These are phyloP conservation scores for Rutstroemia sp. DNA, from an alignment of 2,329 filamentous ascomycete species.

Conservation along the genomic window DNA sequence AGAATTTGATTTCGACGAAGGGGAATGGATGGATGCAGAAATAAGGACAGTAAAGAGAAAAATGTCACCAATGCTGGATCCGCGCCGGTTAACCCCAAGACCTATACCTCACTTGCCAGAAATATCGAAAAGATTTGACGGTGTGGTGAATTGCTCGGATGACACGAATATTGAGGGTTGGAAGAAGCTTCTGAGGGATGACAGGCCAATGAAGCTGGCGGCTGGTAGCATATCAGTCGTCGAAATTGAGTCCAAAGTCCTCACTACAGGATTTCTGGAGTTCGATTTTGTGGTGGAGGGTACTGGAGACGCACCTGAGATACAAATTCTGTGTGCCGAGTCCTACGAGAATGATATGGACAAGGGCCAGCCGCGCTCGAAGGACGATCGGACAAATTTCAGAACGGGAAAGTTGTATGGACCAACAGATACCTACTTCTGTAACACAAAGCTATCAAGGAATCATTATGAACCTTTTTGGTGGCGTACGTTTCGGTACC, in stretches of 20 bases:
- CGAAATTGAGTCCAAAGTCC: neutral
- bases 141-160: neutral
- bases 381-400: neutral
- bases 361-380: neutral
- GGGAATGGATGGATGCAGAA: neutral
- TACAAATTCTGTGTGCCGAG: neutral
- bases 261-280: neutral
- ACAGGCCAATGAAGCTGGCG: neutral
- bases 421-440: neutral
- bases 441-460: neutral
- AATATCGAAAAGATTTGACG: neutral
- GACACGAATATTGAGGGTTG: neutral
- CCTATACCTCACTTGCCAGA: neutral
- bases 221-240: neutral
- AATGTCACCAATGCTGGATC: conserved; percentile 2
- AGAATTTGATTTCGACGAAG: neutral
- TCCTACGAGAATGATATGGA: neutral
- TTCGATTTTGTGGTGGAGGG: neutral
- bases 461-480: neutral
- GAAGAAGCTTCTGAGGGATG: neutral
- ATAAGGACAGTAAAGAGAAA: neutral
- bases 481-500: neutral
- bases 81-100: neutral
- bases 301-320: neutral
- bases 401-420: neutral